Base-by-base conservation (phyloP, 1,284 basidiomycete species). In the Schizophyllum amplum region DNA sequence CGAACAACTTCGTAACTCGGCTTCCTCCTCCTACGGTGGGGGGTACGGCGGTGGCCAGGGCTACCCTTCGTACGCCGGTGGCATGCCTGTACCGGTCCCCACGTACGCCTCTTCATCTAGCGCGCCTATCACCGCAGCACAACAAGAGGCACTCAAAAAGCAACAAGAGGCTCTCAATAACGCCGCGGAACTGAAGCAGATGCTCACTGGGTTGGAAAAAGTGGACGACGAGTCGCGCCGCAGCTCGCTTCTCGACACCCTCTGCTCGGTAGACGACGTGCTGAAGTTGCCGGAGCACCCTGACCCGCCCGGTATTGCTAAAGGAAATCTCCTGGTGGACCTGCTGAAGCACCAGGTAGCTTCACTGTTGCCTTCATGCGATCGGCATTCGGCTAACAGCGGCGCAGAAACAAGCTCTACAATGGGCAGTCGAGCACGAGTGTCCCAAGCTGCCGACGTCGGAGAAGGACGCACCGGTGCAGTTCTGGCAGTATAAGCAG, bases 401-500 rank as follows among this genome's bases (percentile, higher is more conserved):
- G 33, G 33, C 17, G 20, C 58, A 91, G 88, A 83, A 74, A 60
- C 87, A 91, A 79, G 86, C 80, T 0, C 68, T 89, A 49, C 78
- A 85, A 65, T 94, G 92, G 92, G 91, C 90, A 65, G 75, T 92
- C 21, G 78, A 83, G 11, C 81, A 77, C 21, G 92, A 94, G 68
- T 82, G 90, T 64, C 92, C 90, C 1, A 70, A 71, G 24, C 70
- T 92, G 22, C 91, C 92, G 0, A 78, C 73, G 60, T 78, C 73
- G 27, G 82, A 84, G 51, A 69, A 69, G 0, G 91, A 93, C 58
- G 79, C 79, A 22, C 86, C 91, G 0, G 87, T 92, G 0, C 93
- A 95, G 69, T 93, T 96, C 65, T 96, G 93, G 93, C 81, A 87
- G 63, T 70, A 83, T 22, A 80, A 75, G 63, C 83, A 81, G 64